Base-by-base conservation (phyloP, 2,329 filamentous ascomycete species). In the Triangularia verruculosa region DNA sequence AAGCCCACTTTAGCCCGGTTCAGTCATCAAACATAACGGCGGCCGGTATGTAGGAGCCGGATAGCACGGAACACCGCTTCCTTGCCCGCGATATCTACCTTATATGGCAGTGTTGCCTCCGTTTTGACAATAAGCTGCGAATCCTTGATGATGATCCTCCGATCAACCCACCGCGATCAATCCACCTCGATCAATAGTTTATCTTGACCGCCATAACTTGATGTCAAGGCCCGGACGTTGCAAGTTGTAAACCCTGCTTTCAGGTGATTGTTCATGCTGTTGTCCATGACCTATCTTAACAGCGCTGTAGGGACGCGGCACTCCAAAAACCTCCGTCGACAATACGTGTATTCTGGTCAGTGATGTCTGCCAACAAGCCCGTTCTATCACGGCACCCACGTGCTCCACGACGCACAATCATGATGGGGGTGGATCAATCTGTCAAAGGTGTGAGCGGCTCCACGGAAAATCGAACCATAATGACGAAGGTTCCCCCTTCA, bases 381-480 rank as follows among this genome's bases (percentile, higher is more conserved):
- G 11, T 22, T 57, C 25, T 32, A 13, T 34, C 6, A 32, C 8
- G 22, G 32, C 22, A 34, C 15, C 54, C 28, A 34, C 24, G 15
- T 57, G 20, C 22, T 28, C 25, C 15, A 17, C 27, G 27, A n/a
- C 53, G 27, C 32, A 27, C 25, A 47, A 20, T 27, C 24, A 11
- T 24, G 34, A 43, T 47, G 32, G 39, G 7, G n/a, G 34, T 59
- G 57, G 57, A 30, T 20, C 34, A 30, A 59, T 59, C 22, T 52
- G 39, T 51, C 57, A 52, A 59, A 27, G 39, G 39, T 47, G 39
- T 47, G 39, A 51, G 43, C 25, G 51, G 25, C n/a, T 52, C 28
- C 39, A 43, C 27, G 34, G n/a, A 43, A 28, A 47, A 59, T 52
- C 57, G 27, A 43, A 59, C 57, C 57, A 59, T 11, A 59, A 59